These are phyloP conservation scores for Piloderma croceum DNA, from an alignment of 768 basidiomycete species.

Conservation along the genomic window DNA sequence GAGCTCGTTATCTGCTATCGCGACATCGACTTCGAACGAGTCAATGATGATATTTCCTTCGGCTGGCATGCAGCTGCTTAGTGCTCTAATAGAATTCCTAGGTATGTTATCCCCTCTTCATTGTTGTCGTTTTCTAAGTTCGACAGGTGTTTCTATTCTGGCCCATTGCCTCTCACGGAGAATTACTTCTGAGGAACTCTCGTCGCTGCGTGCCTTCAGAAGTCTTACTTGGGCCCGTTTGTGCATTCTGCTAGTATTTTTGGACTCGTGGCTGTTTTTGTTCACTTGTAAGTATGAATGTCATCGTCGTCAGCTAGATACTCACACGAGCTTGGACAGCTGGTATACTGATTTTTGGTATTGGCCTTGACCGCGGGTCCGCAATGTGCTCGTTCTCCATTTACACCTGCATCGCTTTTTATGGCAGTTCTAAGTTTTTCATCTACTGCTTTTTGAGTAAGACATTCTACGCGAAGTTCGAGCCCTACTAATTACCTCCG, in stretches of 20 bases:
- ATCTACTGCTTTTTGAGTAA: slow-evolving; percentile 42
- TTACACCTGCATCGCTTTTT: slow-evolving; percentile 34
- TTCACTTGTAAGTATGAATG: slow-evolving; percentile 29
- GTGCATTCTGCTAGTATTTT: slow-evolving; percentile 36
- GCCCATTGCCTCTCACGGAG: slow-evolving; percentile 38
- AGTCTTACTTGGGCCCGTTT: slow-evolving; percentile 36
- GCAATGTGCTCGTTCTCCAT: slow-evolving; percentile 38
- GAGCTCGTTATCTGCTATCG: no score
- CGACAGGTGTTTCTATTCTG: slow-evolving; percentile 25
- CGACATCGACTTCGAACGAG: no score
- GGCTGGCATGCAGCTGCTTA: slow-evolving; percentile 21
- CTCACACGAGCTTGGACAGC: slow-evolving; percentile 21
- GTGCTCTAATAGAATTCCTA: slow-evolving; percentile 23
- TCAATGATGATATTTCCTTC: slow-evolving; percentile 21
- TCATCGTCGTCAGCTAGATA: background rate
- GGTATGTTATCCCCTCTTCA: slow-evolving; percentile 14
- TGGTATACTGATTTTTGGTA: slow-evolving; percentile 38
- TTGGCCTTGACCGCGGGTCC: slow-evolving; percentile 34
- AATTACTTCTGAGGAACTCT: slow-evolving; percentile 26
- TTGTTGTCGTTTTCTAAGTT: background rate
- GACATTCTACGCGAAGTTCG: slow-evolving; percentile 3
- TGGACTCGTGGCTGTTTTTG: slow-evolving; percentile 41
- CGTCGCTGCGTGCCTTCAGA: slow-evolving; percentile 20
- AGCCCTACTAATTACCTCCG: background rate
- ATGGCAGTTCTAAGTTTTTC: slow-evolving; percentile 37